phyloP scores from a whole-genome alignment of 768 basidiomycete species.

The Leccinum rimulosum region DNA sequence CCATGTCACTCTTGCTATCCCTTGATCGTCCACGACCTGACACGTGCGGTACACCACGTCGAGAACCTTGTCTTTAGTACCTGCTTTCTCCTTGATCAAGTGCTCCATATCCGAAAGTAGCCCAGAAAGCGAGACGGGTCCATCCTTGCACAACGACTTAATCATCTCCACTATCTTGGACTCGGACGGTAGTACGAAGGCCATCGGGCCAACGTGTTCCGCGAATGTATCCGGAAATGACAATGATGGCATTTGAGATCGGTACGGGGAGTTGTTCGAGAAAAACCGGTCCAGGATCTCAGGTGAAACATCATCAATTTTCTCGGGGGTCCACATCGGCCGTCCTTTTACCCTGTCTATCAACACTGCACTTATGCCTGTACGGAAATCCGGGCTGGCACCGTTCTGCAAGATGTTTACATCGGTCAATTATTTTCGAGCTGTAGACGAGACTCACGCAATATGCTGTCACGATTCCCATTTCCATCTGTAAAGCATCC shows the following conservation, averaged over 20 bases:
- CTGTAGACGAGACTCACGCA: slow-evolving; percentile 57
- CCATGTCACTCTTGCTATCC: slow-evolving; percentile 23
- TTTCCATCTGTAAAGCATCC: slow-evolving; percentile 78
- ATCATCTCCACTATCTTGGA: slow-evolving; percentile 66
- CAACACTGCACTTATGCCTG: slow-evolving; percentile 74
- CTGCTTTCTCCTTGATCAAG: slow-evolving; percentile 40
- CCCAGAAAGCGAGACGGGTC: slow-evolving; percentile 27
- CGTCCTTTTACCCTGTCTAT: slow-evolving; percentile 48
- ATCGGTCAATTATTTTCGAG: slow-evolving; percentile 7
- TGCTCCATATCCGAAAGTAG: slow-evolving; percentile 24
- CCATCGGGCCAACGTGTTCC: slow-evolving; percentile 31
- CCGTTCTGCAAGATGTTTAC: slow-evolving; percentile 49
- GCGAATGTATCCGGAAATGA: slow-evolving; percentile 37
- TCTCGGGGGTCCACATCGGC: slow-evolving; percentile 71
- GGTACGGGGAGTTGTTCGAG: slow-evolving; percentile 46
- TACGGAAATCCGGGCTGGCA: slow-evolving; percentile 78
- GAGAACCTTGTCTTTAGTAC: slow-evolving; percentile 70
- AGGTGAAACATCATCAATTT: slow-evolving; percentile 56
- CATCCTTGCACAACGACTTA: slow-evolving; percentile 38
- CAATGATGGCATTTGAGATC: slow-evolving; percentile 43
- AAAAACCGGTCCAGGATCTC: slow-evolving; percentile 70
- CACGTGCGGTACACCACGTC: slow-evolving; percentile 76
- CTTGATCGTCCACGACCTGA: slow-evolving; percentile 51
- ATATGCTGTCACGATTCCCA: slow-evolving; percentile 85
- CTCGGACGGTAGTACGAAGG: slow-evolving; percentile 74